Evolutionary conservation across 164 flowering plant genomes (phyloP).

Genomic region (Vitis rupestris): DNA sequence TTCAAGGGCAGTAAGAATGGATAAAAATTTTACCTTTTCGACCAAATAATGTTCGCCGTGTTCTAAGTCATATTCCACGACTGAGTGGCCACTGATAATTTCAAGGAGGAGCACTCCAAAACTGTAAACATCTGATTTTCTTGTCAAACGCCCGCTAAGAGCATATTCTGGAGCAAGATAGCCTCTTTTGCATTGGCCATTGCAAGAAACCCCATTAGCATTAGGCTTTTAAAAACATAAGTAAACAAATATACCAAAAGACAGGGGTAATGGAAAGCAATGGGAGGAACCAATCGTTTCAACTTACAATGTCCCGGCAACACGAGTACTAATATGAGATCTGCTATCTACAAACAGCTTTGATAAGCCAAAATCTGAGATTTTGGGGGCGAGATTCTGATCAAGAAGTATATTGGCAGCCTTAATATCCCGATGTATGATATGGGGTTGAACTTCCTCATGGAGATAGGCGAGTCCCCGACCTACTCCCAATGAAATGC

Average conservation of each 20-base stretch:
- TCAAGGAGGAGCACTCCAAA: conserved; percentile 64
- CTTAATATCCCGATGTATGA: conserved; percentile 64
- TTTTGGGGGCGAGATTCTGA: conserved; percentile 44
- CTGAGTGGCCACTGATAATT: conserved; percentile 47
- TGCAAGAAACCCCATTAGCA: conserved; percentile 17
- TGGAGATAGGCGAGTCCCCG: conserved; percentile 55
- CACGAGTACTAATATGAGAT: conserved; percentile 59
- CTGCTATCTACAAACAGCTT: conserved; percentile 36
- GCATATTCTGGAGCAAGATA: conserved; percentile 79
- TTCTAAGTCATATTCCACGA: conserved; percentile 39
- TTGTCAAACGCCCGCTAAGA: conserved; percentile 48
- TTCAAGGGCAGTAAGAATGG: no score
- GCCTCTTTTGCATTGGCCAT: conserved; percentile 38
- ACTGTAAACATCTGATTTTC: conserved; percentile 73
- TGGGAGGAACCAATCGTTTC: not conserved
- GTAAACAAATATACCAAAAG: not conserved
- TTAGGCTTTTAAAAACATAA: not conserved
- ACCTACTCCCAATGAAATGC: conserved; percentile 50
- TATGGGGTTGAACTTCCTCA: conserved; percentile 49
- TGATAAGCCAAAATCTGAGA: conserved; percentile 67
- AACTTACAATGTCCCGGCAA: conserved; percentile 77
- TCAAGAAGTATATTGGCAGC: conserved; percentile 67
- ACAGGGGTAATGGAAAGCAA: not conserved
- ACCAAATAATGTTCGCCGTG: conserved; percentile 51
- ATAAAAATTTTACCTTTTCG: conserved; percentile 39